Conservation (phyloP, 148 eudicot species). For the Rhododendron ferrugineum region DNA sequence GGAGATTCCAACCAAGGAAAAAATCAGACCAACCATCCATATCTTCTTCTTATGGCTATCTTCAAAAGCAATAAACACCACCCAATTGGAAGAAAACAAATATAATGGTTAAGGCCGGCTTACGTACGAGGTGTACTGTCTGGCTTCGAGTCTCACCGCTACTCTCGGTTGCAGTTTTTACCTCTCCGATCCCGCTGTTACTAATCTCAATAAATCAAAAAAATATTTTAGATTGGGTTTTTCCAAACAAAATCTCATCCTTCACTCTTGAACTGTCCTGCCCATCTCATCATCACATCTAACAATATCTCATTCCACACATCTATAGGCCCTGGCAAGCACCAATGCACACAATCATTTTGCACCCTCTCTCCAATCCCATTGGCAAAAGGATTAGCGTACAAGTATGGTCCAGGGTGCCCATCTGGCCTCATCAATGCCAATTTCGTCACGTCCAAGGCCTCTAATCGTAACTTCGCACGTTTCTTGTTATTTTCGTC, state of each 20-base stretch:
- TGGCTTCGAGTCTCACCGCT: background rate
- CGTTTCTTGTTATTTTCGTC: conserved; percentile 11
- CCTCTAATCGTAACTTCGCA: conserved; percentile 32
- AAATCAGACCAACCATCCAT: background rate
- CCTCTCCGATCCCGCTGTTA: background rate
- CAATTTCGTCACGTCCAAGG: conserved; percentile 69
- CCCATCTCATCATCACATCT: conserved; percentile 62
- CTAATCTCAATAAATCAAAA: background rate
- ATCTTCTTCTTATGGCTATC: background rate
- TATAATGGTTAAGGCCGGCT: background rate
- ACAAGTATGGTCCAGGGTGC: conserved; percentile 95
- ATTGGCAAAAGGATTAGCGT: conserved; percentile 71
- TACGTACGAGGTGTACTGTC: background rate
- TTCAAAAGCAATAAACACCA: background rate
- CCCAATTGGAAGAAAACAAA: background rate
- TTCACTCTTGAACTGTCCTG: background rate
- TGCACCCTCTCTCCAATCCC: conserved; percentile 66
- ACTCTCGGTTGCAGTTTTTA: too few species aligned
- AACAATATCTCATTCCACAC: conserved; percentile 91
- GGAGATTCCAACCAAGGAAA: background rate
- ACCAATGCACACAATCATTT: conserved; percentile 96
- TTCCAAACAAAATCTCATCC: background rate
- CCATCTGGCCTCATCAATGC: conserved; percentile 83
- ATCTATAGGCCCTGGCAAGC: conserved; percentile 86
- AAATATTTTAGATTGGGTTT: background rate